Conservation (phyloP, 208 protist species). For the Wallacemonas sp. region DNA sequence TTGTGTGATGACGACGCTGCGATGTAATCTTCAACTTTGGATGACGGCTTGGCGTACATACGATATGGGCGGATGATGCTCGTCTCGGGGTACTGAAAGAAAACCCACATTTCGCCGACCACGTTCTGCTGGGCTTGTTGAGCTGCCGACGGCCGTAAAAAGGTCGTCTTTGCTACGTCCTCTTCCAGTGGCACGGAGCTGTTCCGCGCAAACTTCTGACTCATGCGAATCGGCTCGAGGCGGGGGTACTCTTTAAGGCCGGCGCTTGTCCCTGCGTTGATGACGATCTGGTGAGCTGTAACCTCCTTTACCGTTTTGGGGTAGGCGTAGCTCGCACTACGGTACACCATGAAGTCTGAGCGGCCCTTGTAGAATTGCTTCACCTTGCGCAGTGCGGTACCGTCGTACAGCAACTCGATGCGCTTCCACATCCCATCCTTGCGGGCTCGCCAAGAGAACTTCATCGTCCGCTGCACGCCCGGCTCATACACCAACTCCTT, state of each 20-base stretch:
- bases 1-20: constrained; percentile 32
- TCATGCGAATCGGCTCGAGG: constrained; percentile 78
- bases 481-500: constrained; percentile 66
- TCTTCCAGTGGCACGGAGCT: constrained; percentile 32
- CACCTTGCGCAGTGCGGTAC: constrained; percentile 57
- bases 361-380: constrained; percentile 85
- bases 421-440: constrained; percentile 81
- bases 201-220: constrained; percentile 81
- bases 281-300: constrained; percentile 27
- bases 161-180: constrained; percentile 77
- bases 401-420: constrained; percentile 76
- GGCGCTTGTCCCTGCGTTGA: constrained; percentile 14
- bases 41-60: constrained; percentile 73
- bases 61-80: constrained; percentile 81
- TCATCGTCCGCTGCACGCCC: constrained; percentile 71
- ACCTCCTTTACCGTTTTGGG: constrained; percentile 30
- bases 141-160: constrained; percentile 32
- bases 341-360: constrained; percentile 73
- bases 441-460: constrained; percentile 82
- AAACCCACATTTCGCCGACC: constrained; percentile 79
- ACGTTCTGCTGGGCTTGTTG: constrained; percentile 10
- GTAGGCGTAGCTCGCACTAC: constrained; percentile 67
- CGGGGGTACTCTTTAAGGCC: constrained; percentile 52
- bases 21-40: constrained; percentile 79
- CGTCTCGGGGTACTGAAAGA: constrained; percentile 74